These are phyloP conservation scores for Fragaria vesca DNA, from an alignment of 306 rosid species.

Conservation along the genomic window DNA sequence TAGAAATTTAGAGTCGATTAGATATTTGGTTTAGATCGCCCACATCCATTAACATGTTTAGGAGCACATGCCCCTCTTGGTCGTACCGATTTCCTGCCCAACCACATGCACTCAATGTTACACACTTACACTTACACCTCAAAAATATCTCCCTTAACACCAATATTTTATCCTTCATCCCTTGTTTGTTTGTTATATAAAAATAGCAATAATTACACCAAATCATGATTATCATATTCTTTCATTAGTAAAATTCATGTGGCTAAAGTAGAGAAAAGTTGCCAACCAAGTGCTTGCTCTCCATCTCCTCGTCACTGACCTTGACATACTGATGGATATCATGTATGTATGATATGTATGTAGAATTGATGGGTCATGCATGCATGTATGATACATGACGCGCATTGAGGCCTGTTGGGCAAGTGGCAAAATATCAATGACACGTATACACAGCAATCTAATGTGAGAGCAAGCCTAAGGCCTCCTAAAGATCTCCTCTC, in stretches of 20 bases:
- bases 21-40: too few relatives aligned
- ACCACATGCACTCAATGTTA: not conserved
- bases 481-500: conserved; percentile 66
- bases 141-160: not conserved
- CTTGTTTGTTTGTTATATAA: not conserved
- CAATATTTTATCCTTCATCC: not conserved
- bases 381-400: conserved; percentile 28
- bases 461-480: conserved; percentile 33
- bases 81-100: too few relatives aligned
- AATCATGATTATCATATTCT: not conserved
- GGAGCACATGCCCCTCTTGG: too few relatives aligned
- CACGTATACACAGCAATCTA: conserved; percentile 58
- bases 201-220: not conserved
- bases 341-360: not conserved
- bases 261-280: not conserved
- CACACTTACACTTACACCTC: not conserved
- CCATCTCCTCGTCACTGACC: conserved; percentile 6
- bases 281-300: not conserved
- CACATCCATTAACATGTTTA: too few relatives aligned
- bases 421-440: conserved; percentile 81
- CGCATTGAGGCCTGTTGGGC: conserved; percentile 27
- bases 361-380: not conserved
- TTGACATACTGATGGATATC: not conserved
- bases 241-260: too few relatives aligned
- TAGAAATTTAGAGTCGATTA: too few relatives aligned